phyloP scores from a whole-genome alignment of 1,284 basidiomycete species.

The Ganoderma meredithae region DNA sequence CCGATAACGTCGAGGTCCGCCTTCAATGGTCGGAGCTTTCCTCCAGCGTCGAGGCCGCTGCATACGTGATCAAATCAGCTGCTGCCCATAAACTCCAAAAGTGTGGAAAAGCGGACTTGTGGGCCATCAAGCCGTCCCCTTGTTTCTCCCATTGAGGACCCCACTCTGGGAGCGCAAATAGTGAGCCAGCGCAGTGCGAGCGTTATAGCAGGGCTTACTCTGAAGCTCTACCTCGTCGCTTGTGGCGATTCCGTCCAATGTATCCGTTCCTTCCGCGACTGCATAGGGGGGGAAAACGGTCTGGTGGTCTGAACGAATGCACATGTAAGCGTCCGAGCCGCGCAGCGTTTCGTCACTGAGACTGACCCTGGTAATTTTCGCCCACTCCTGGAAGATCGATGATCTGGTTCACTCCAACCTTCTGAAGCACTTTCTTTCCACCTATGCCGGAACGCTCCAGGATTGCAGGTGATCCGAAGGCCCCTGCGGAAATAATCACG shows the following conservation, averaged over 20 bases:
- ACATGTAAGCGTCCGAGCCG: neutral
- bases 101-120: conserved; percentile 48
- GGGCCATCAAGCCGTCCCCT: conserved; percentile 56
- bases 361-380: conserved; percentile 57
- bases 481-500: conserved; percentile 57
- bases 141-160: conserved; percentile 50
- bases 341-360: neutral
- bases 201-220: conserved; percentile 37
- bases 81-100: neutral
- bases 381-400: conserved; percentile 67
- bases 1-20: conserved; percentile 54
- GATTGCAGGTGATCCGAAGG: conserved; percentile 63
- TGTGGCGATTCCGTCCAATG: conserved; percentile 52
- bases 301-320: conserved; percentile 51
- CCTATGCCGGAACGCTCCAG: conserved; percentile 51
- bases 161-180: conserved; percentile 41
- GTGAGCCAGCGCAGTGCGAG: neutral
- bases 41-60: conserved; percentile 53
- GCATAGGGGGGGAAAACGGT: conserved; percentile 45
- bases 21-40: conserved; percentile 55
- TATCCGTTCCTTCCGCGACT: conserved; percentile 49
- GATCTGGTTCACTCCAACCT: conserved; percentile 48
- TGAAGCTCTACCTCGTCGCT: conserved; percentile 43
- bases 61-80: neutral
- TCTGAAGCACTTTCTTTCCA: conserved; percentile 45